Evolutionary conservation across 2,329 filamentous ascomycete genomes (phyloP), one percentile per base, ranked within the genome.

Genomic region (Biscogniauxia marginata): DNA sequence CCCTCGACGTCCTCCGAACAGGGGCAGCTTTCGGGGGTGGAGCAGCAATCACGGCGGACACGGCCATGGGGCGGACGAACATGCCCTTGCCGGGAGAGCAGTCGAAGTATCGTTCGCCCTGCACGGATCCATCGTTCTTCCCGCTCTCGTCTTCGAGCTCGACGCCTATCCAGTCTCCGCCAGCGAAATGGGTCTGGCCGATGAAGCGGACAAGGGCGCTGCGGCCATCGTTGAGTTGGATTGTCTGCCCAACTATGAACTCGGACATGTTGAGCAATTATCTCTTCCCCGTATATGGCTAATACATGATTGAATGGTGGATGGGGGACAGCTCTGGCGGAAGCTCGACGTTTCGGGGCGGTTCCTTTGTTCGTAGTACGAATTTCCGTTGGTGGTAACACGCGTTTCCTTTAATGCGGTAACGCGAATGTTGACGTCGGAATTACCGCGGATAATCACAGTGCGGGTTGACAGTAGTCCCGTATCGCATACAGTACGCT

Each of bases 61-160:
- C 79, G 56, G 87, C 87, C 53, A 83, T 77, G 24, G 91, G 87
- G 60, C 90, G 84, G 54, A 97, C 84, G 68, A 99, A 98, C 85
- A 99, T 95, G 69, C 86, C 86, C 62, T 79, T 79, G 44, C 79
- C 91, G 84, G 83, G 87, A 74, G 70, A 82, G 75, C 93, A 98
- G 50, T 93, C 85, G 66, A 96, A 98, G 71, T 98, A 98, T 19
- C 91, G 81, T 70, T 91, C 84, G 59, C 91, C 93, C 72, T 93
- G 85, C 48, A 98, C 91, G 54, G 89, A 88, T 62, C 93, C 93
- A 80, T 98, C 91, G 67, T 98, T 98, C 78, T 98, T 98, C 25
- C 95, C 93, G 19, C 83, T 84, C 52, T 87, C 79, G 48, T 91
- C 88, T 52, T 91, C 86, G 55, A 98, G 84, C 77, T 96, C 93